Base-by-base conservation (phyloP, 2,329 filamentous ascomycete genomes). In the Parafenestella ontariensis region DNA sequence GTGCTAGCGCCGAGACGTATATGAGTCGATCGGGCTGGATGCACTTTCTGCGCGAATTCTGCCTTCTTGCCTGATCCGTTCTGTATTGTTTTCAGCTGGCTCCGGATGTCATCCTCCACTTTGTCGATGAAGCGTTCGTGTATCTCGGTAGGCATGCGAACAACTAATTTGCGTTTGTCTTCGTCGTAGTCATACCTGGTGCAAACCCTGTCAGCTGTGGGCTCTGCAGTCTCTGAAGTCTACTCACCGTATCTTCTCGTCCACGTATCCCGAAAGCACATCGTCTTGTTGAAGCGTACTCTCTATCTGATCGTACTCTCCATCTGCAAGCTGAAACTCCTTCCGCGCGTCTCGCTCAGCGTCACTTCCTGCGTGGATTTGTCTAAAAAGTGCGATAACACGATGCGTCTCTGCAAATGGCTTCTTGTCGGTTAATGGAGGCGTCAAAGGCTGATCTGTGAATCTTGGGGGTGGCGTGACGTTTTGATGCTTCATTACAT, bases 141-240 rank as follows among this genome's bases (percentile, higher is more conserved):
- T 58, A 64, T 24, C 1, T 5, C 52, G 13, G 54, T 65, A 56
- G 65, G 62, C 56, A 66, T 66, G 42, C 65, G 54, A 59, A 68
- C 39, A 18, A 61, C 34, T 26, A 68, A 51, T 49, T 8, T 31
- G 50, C 44, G n/a, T 8, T 33, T 48, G 7, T 59, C 31, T 39
- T 3, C 47, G 53, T 59, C 36, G 47, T 65, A 66, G 40, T 66
- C 52, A 62, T 68, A 64, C 47, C 63, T 65, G 36, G 24, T 33
- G 18, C 48, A 28, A 31, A 34, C 48, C 42, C 40, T 36, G 26
- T 65, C 41, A 65, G 48, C 48, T 33, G 36, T 41, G 7, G 37
- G 45, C 34, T 36, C 45, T 40, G 33, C 24, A 3, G 36, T 46
- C 7, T 47, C 15, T 45, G 20, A 46, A 21, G 57, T 41, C 11